A percentile compares a stretch with the other conserved stretches of the same genome.
These are phyloP conservation scores for Hansenula sp. DNA, from an alignment of 1,139 yeast genomes.

Conservation along the genomic window DNA sequence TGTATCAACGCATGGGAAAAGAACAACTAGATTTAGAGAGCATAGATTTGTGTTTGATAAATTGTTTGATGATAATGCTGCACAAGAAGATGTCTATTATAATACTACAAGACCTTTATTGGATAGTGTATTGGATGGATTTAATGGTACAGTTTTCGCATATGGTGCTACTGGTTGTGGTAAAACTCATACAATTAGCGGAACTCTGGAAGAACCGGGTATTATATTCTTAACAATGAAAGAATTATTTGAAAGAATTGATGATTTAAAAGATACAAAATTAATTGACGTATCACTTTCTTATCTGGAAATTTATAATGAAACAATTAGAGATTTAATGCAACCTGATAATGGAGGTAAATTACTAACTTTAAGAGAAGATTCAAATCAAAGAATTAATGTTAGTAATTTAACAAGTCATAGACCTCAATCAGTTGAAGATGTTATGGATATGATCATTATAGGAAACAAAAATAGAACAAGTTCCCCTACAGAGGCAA, in stretches of 20 bases:
- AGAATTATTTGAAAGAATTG: conserved; percentile 64
- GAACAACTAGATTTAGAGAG: conserved; percentile 56
- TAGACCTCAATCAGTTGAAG: conserved; percentile 59
- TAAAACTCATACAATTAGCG: conserved; percentile 89
- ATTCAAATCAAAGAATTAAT: conserved; percentile 57
- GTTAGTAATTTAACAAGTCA: conserved; percentile 74
- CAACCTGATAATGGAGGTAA: conserved; percentile 41
- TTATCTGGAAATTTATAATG: conserved; percentile 87
- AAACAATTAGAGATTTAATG: conserved; percentile 75
- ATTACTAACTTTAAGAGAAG: conserved; percentile 63
- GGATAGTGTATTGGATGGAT: conserved; percentile 77
- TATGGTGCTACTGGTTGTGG: conserved; percentile 99
- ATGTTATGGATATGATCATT: conserved; percentile 76
- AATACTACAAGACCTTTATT: conserved; percentile 68
- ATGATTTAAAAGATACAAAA: conserved; percentile 48
- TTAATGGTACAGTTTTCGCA: conserved; percentile 89
- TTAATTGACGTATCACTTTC: conserved; percentile 60
- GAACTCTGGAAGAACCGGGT: conserved; percentile 72
- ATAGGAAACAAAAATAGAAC: conserved; percentile 75
- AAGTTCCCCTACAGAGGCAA: conserved; percentile 85
- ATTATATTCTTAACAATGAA: conserved; percentile 75
- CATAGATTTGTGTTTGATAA: conserved; percentile 80
- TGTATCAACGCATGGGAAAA: conserved; percentile 35
- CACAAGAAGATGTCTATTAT: conserved; percentile 65
- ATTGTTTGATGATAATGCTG: conserved; percentile 59